Evolutionary conservation across 345 rosid species (phyloP).

Genomic region (Citrus cavaleriei): DNA sequence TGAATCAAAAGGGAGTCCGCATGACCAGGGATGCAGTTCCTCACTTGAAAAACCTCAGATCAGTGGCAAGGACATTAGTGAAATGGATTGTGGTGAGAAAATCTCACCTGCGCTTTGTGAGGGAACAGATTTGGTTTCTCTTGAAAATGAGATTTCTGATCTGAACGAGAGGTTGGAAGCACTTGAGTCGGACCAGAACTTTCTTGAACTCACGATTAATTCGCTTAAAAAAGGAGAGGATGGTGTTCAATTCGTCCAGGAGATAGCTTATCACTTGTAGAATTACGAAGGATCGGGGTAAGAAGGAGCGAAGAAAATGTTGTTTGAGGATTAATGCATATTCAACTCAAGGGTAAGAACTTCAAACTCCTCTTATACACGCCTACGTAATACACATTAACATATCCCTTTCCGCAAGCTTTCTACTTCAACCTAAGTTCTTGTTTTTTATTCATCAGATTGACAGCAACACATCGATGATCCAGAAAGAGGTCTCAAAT

Average conservation of each 20-base stretch:
- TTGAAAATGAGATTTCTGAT: constrained; percentile 28
- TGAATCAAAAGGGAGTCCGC: constrained; percentile 10
- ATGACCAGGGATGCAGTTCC: constrained; percentile 11
- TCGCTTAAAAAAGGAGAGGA: constrained; percentile 41
- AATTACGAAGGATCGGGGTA: constrained; percentile 31
- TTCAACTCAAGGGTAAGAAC: constrained; percentile 32
- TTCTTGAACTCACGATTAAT: constrained; percentile 45
- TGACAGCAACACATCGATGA: not conserved
- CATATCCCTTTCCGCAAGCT: not conserved
- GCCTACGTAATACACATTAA: not conserved
- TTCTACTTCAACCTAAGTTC: not conserved
- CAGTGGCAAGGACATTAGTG: not conserved
- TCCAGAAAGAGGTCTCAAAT: not conserved
- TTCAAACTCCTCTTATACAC: not conserved
- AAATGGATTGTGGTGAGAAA: not conserved
- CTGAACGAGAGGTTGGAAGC: constrained; percentile 44
- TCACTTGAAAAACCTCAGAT: not conserved
- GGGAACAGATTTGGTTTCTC: constrained; percentile 8
- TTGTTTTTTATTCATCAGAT: not conserved
- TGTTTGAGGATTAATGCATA: constrained; percentile 20
- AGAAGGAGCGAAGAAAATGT: constrained; percentile 23
- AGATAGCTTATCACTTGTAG: constrained; percentile 48
- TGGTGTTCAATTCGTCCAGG: constrained; percentile 38
- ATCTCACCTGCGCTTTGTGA: not conserved
- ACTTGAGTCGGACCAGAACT: constrained; percentile 43